Evolutionary conservation across 2,329 filamentous ascomycete species (phyloP).

Genomic region (Sphaerostilbella broomeana): DNA sequence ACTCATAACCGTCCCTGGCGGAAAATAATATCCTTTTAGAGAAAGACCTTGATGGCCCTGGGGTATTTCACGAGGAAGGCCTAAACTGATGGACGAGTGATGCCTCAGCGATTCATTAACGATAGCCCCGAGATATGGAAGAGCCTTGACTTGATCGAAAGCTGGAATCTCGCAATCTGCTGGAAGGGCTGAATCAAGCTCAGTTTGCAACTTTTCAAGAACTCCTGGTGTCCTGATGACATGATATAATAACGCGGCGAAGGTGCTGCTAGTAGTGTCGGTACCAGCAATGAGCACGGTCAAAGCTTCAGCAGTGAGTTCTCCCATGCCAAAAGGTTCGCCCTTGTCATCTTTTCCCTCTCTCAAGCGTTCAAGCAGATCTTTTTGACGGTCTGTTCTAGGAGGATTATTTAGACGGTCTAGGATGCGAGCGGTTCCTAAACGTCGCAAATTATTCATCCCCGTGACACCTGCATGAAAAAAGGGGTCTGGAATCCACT

Average conservation of each 20-base stretch:
- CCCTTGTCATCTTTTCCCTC: slow-evolving; percentile 78
- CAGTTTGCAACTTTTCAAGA: slow-evolving; percentile 62
- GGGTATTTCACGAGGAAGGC: slow-evolving; percentile 71
- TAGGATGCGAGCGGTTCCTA: slow-evolving; percentile 77
- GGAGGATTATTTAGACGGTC: slow-evolving; percentile 64
- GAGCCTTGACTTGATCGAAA: slow-evolving; percentile 65
- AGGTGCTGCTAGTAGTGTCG: slow-evolving; percentile 73
- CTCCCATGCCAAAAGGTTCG: slow-evolving; percentile 65
- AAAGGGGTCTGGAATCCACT: slow-evolving; percentile 75
- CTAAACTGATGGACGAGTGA: slow-evolving; percentile 80
- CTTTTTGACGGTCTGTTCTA: slow-evolving; percentile 60
- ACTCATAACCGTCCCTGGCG: slow-evolving; percentile 66
- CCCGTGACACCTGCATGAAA: slow-evolving; percentile 68
- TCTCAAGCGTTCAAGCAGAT: slow-evolving; percentile 77
- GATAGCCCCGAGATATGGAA: slow-evolving; percentile 68
- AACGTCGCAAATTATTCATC: slow-evolving; percentile 75
- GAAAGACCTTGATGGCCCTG: slow-evolving; percentile 54
- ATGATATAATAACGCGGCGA: slow-evolving; percentile 78
- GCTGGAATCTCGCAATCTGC: slow-evolving; percentile 55
- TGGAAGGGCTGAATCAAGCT: slow-evolving; percentile 67
- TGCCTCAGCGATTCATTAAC: slow-evolving; percentile 81
- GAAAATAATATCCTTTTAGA: slow-evolving; percentile 64
- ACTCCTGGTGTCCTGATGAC: slow-evolving; percentile 63
- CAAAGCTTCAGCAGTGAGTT: slow-evolving; percentile 81
- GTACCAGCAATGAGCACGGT: slow-evolving; percentile 80